Evolutionary conservation across 2,329 filamentous ascomycete species (phyloP).

Genomic region (Sclerotinia sclerotiorum): DNA sequence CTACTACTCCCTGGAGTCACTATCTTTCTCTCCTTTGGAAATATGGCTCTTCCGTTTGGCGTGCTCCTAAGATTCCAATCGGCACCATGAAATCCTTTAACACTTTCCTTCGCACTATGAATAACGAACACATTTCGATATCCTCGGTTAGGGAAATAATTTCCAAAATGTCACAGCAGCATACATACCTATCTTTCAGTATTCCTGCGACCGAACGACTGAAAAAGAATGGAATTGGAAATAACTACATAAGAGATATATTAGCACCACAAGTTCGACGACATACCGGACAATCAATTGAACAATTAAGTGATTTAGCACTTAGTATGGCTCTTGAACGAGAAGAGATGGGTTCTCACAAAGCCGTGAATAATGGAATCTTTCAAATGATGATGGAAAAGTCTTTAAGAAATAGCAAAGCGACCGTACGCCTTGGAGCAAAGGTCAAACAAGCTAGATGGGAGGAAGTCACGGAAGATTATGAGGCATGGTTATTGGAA

Average conservation of each 20-base stretch:
- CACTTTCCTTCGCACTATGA: not conserved
- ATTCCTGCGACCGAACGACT: not conserved
- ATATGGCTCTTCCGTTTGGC: slow-evolving; percentile 4
- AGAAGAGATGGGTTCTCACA: not conserved
- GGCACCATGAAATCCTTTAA: slow-evolving; percentile 1
- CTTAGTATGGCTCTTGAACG: slow-evolving; percentile 8
- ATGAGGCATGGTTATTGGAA: slow-evolving; percentile 1
- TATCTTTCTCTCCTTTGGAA: not conserved
- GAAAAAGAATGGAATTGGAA: slow-evolving; percentile 3
- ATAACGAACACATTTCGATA: no score
- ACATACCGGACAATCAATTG: slow-evolving; percentile 13
- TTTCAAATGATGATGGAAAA: not conserved
- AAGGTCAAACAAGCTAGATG: not conserved
- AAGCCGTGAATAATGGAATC: not conserved
- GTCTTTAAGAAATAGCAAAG: not conserved
- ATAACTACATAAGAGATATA: not conserved
- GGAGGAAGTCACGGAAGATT: not conserved
- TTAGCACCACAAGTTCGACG: slow-evolving; percentile 17
- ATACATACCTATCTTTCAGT: not conserved
- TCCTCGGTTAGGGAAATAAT: not conserved
- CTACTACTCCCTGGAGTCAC: not conserved
- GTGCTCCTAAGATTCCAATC: not conserved
- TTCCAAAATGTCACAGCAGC: not conserved
- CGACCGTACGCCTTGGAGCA: not conserved
- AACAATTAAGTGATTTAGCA: slow-evolving; percentile 7